These are phyloP conservation scores for Thermomucor indicae-seudaticae DNA, from an alignment of 371 early-diverging fungal species.

Conservation along the genomic window DNA sequence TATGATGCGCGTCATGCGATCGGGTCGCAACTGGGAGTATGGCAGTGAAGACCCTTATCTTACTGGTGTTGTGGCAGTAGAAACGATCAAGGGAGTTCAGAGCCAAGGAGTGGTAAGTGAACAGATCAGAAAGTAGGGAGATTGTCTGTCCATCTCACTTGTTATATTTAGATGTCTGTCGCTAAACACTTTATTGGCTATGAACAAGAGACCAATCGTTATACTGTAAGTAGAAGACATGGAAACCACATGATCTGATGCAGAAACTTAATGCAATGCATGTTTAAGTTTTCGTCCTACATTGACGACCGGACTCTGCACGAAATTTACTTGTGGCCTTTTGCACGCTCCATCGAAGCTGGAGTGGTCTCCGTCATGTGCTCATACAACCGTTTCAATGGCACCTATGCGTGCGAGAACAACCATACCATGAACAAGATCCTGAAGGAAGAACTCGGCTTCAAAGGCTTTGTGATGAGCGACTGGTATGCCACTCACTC, in stretches of 20 bases:
- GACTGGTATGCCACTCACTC: conserved; percentile 36
- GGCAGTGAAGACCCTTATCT: conserved; percentile 58
- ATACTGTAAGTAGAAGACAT: conserved; percentile 3
- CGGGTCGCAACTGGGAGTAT: conserved; percentile 57
- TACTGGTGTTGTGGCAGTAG: conserved; percentile 22
- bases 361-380: conserved; percentile 59
- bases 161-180: conserved; percentile 46
- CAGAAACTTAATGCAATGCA: background rate
- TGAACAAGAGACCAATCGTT: conserved; percentile 39
- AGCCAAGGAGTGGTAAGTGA: conserved; percentile 32
- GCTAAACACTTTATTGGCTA: conserved; percentile 50
- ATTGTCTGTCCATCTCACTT: no score
- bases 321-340: conserved; percentile 58
- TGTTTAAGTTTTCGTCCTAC: conserved; percentile 19
- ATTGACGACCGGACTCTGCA: conserved; percentile 51
- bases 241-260: conserved; percentile 23
- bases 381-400: conserved; percentile 49
- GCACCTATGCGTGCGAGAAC: conserved; percentile 48
- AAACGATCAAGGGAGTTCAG: conserved; percentile 32
- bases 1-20: conserved; percentile 10
- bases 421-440: conserved; percentile 35
- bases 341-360: conserved; percentile 46
- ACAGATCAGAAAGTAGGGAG: no score
- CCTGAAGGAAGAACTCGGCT: conserved; percentile 48
- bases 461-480: conserved; percentile 38